phyloP scores from a whole-genome alignment of 768 basidiomycete species.

The Boletus sp. region DNA sequence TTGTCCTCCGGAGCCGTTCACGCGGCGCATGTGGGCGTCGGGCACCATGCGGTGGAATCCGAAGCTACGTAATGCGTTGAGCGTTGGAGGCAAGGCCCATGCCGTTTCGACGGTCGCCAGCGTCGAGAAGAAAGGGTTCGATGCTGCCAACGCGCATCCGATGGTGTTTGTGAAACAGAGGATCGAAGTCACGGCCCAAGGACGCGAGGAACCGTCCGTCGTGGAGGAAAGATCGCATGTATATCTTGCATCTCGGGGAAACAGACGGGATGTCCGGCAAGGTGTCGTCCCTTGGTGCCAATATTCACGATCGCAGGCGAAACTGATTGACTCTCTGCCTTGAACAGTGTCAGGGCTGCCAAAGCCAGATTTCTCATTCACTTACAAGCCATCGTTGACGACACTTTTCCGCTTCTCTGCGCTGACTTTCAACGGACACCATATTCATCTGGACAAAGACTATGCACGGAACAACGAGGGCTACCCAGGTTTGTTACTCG shows the following conservation, averaged over 20 bases:
- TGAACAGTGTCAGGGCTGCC: conserved; percentile 51
- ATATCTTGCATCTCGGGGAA: conserved; percentile 43
- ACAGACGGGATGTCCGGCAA: conserved; percentile 36
- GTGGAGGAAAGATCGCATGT: conserved; percentile 69
- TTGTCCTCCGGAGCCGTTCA: conserved; percentile 69
- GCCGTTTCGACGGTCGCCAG: conserved; percentile 47
- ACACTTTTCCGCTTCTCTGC: conserved; percentile 86
- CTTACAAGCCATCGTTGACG: conserved; percentile 61
- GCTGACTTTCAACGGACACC: conserved; percentile 81
- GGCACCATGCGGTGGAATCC: conserved; percentile 63
- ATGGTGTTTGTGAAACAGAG: conserved; percentile 75
- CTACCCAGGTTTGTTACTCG: conserved; percentile 51
- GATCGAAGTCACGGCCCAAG: conserved; percentile 49
- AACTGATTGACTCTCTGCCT: not conserved
- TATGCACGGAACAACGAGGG: conserved; percentile 67
- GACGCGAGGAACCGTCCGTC: conserved; percentile 44
- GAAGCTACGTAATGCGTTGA: conserved; percentile 37
- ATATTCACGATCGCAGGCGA: not conserved
- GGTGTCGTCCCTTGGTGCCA: conserved; percentile 32
- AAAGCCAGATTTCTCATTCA: conserved; percentile 55
- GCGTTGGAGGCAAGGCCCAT: conserved; percentile 50
- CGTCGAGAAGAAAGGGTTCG: conserved; percentile 65
- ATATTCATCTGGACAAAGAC: conserved; percentile 78
- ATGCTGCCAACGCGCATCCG: conserved; percentile 45
- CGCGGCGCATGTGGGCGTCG: conserved; percentile 79